A percentile compares a stretch with the other conserved stretches of the same genome.
phyloP scores from a whole-genome alignment of 2,329 filamentous ascomycete genomes.

The Nannizziopsis barbatae region DNA sequence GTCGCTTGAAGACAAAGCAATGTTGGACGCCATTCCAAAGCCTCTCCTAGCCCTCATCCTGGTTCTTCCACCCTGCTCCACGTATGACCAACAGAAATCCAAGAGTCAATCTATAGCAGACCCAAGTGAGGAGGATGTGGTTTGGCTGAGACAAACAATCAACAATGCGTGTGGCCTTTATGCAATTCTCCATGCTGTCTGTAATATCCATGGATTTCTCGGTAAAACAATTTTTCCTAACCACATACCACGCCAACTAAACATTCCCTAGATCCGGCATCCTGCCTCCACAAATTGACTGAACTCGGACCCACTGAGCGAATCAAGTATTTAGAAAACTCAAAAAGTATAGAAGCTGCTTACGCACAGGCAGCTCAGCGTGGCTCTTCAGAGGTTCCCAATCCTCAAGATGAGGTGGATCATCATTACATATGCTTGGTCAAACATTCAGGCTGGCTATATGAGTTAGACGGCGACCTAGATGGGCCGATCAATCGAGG shows the following conservation, averaged over 20 bases:
- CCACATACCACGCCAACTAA: neutral
- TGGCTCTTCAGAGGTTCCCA: conserved; percentile 11
- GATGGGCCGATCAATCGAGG: conserved; percentile 7
- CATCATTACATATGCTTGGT: conserved; percentile 16
- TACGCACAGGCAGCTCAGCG: conserved; percentile 10
- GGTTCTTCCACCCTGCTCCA: conserved; percentile 11
- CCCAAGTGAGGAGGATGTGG: neutral
- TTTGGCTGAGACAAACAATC: conserved; percentile 14
- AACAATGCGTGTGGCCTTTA: conserved; percentile 17
- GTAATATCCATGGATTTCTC: conserved; percentile 10
- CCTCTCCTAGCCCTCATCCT: conserved; percentile 14
- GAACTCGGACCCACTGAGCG: conserved; percentile 2
- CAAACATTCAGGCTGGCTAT: conserved; percentile 5
- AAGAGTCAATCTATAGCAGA: neutral
- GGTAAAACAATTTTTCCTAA: conserved; percentile 3
- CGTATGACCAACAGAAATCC: conserved; percentile 11
- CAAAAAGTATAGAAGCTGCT: conserved; percentile 5
- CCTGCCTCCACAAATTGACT: conserved; percentile 1
- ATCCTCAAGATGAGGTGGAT: conserved; percentile 14
- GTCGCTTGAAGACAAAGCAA: conserved; percentile 12
- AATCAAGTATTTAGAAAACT: conserved; percentile 6
- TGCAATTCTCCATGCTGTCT: conserved; percentile 15
- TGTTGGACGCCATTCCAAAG: conserved; percentile 7
- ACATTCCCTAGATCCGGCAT: neutral
- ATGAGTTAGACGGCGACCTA: conserved; percentile 8